Percentiles rank a stretch among this genome's conserved stretches.
Conservation (phyloP, 2,329 filamentous ascomycete genomes). For the Clarireedia paspali region DNA sequence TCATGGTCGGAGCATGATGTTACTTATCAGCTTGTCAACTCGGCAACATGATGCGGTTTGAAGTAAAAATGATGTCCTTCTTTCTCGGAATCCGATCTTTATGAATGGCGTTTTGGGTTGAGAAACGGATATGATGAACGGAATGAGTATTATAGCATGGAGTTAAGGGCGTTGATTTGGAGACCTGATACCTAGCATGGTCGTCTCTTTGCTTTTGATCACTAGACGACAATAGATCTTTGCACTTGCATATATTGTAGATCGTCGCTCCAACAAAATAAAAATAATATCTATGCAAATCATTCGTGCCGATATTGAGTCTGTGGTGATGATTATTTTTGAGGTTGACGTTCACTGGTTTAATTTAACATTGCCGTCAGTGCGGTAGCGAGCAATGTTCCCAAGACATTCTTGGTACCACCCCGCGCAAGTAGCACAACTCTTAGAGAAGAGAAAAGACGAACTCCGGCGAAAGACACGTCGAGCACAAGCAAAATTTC, state of each 20-base stretch:
- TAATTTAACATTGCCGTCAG: too few relatives aligned
- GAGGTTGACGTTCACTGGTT: neutral
- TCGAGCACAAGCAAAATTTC: too few relatives aligned
- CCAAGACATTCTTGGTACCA: too few relatives aligned
- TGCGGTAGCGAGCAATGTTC: too few relatives aligned
- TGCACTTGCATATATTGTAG: neutral
- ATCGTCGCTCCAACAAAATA: neutral
- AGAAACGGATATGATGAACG: neutral
- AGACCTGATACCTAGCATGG: conserved; percentile 3
- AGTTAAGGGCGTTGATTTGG: conserved; percentile 3
- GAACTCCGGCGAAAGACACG: too few relatives aligned
- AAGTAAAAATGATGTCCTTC: neutral
- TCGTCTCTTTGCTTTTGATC: neutral
- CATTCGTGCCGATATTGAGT: neutral
- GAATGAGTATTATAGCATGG: conserved; percentile 5
- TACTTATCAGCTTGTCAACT: neutral
- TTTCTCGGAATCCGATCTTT: neutral
- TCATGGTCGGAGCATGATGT: conserved; percentile 6
- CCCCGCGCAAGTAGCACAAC: too few relatives aligned
- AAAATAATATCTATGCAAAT: neutral
- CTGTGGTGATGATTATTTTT: neutral
- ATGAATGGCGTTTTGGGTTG: conserved; percentile 1
- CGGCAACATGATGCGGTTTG: neutral
- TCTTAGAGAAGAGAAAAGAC: too few relatives aligned
- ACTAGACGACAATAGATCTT: neutral